Percentiles rank a stretch among this genome's conserved stretches.
These are phyloP conservation scores for Monosporascus sp. DNA, from an alignment of 2,329 filamentous ascomycete species.

Conservation along the genomic window DNA sequence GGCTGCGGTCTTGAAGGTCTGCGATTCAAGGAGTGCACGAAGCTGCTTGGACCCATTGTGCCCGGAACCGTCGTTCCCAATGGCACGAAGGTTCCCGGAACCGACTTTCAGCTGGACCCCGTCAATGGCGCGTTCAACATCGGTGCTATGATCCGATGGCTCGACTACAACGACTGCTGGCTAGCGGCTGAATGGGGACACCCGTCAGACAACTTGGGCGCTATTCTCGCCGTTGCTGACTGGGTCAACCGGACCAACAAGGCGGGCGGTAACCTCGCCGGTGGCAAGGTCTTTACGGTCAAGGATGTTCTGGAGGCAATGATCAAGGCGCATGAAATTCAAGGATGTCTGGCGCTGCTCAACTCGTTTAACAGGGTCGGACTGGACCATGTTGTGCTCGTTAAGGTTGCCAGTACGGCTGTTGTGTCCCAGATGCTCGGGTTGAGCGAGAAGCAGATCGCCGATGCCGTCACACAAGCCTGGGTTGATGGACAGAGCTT, in stretches of 20 bases:
- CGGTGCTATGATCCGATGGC: slow-evolving; percentile 96
- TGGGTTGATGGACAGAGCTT: slow-evolving; percentile 96
- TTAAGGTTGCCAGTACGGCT: slow-evolving; percentile 94
- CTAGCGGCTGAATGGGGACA: slow-evolving; percentile 98
- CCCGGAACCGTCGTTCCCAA: slow-evolving; percentile 88
- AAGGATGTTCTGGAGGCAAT: slow-evolving; percentile 91
- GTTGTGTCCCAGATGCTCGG: slow-evolving; percentile 95
- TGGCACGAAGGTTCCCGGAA: slow-evolving; percentile 85
- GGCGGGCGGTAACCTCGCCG: slow-evolving; percentile 70
- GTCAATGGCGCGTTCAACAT: slow-evolving; percentile 98
- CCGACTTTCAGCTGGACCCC: slow-evolving; percentile 89
- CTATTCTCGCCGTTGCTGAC: slow-evolving; percentile 93
- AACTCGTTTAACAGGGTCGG: slow-evolving; percentile 99
- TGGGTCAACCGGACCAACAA: slow-evolving; percentile 92
- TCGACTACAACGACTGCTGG: slow-evolving; percentile 99
- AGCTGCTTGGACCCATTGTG: slow-evolving; percentile 88
- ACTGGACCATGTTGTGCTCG: slow-evolving; percentile 92
- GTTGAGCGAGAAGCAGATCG: slow-evolving; percentile 81
- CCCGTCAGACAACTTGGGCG: slow-evolving; percentile 95
- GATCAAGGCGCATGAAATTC: slow-evolving; percentile 99
- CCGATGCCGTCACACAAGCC: slow-evolving; percentile 91
- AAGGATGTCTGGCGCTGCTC: slow-evolving; percentile 91
- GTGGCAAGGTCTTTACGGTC: slow-evolving; percentile 82
- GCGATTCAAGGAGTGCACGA: slow-evolving; percentile 91
- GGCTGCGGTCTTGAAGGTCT: slow-evolving; percentile 95